Evolutionary conservation across 2,329 filamentous ascomycete species (phyloP), one percentile per base, ranked within the genome.

Genomic region (Cladosporium sp.): DNA sequence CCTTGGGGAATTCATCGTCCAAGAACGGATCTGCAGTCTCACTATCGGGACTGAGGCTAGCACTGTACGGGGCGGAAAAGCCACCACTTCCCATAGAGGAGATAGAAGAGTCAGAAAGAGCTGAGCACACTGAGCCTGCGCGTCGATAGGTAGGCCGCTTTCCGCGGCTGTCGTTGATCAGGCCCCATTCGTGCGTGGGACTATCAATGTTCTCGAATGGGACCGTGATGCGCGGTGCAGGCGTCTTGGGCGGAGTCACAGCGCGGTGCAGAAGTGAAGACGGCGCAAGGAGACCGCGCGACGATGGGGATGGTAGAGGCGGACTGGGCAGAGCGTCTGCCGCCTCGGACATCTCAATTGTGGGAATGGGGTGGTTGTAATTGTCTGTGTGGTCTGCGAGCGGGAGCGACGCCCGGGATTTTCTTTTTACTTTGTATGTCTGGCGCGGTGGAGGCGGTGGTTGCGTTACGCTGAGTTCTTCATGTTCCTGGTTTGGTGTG

Each of bases 81-180:
- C 49, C 78, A 74, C 58, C 79, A 57, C 78, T 83, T 53, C 76
- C 78, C 43, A 73, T 72, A 0, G 82, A 84, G 11, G 79, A 82
- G 15, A 78, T 65, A 2, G 82, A 84, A 0, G 82, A 84, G 60
- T 84, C 78, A 2, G 81, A 84, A 38, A 77, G 72, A 50, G 75
- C 73, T 2, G 80, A 83, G 57, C 75, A 78, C 4, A 77, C 73
- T 3, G 82, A 84, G 6, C 72, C 71, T 3, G 81, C 77, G 38
- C 82, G 75, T 57, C 71, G 70, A 43, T 81, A 61, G 1, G 55
- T 43, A 12, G 60, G 58, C 38, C 54, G 55, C n/a, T 49, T 48
- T 25, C 49, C 35, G 27, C 53, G 52, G 22, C 56, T 62, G 50
- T 60, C 57, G 48, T 55, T 63, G 52, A 66, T 64, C 29, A 66